Percentiles rank a stretch among this genome's conserved stretches.
phyloP scores from a whole-genome alignment of 2,329 filamentous ascomycete genomes.

The Cladophialophora exuberans region DNA sequence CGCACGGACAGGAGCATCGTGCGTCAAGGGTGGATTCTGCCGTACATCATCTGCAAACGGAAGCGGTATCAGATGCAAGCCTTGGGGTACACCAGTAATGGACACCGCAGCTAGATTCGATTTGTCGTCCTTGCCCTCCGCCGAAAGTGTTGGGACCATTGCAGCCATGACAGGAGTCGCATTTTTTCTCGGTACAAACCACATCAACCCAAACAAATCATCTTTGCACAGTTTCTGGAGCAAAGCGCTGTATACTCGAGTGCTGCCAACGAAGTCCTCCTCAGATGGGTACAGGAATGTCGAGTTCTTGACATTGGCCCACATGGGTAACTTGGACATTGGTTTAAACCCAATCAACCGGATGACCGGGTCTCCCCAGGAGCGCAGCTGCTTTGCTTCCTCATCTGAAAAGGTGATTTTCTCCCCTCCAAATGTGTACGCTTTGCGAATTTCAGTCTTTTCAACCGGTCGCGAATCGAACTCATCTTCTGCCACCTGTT shows the following conservation, averaged over 20 bases:
- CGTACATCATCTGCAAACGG: constrained; percentile 90
- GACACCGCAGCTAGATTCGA: constrained; percentile 29
- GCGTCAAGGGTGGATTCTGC: constrained; percentile 66
- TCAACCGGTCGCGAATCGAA: constrained; percentile 75
- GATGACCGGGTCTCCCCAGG: constrained; percentile 81
- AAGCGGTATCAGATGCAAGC: constrained; percentile 66
- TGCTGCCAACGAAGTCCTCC: constrained; percentile 85
- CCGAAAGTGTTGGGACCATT: constrained; percentile 63
- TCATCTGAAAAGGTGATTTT: constrained; percentile 84
- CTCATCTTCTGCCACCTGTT: constrained; percentile 71
- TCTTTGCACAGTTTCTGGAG: constrained; percentile 82
- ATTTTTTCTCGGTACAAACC: constrained; percentile 84
- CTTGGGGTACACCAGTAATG: constrained; percentile 32
- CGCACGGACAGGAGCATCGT: constrained; percentile 52
- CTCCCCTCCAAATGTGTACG: constrained; percentile 94
- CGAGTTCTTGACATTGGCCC: constrained; percentile 84
- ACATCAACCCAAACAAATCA: constrained; percentile 81
- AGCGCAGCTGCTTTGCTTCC: constrained; percentile 74
- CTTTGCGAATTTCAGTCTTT: constrained; percentile 81
- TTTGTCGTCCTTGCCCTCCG: constrained; percentile 20
- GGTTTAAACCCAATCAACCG: constrained; percentile 95
- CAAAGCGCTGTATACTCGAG: constrained; percentile 86
- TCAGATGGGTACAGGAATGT: constrained; percentile 95
- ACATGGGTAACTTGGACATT: constrained; percentile 71
- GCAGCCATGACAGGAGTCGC: constrained; percentile 79